A percentile compares a stretch with the other conserved stretches of the same genome.
Evolutionary conservation across 2,329 filamentous ascomycete genomes (phyloP).

Genomic region (Arthrobotrys musiformis): DNA sequence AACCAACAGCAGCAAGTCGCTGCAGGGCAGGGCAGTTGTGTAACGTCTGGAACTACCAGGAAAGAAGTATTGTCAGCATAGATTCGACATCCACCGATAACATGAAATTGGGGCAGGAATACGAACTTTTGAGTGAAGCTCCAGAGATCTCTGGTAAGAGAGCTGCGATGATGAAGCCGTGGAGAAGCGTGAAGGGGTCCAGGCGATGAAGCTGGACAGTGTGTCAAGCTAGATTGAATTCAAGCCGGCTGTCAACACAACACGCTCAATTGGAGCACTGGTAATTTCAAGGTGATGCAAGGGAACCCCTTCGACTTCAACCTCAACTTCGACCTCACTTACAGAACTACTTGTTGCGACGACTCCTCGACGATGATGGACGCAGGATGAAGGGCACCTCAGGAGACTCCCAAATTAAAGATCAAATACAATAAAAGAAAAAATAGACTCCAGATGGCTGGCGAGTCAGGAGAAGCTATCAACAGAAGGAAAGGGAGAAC

Average conservation of each 20-base stretch:
- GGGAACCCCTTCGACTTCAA: neutral
- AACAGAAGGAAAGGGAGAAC: neutral
- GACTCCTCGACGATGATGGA: neutral
- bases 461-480: constrained; percentile 28
- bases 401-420: neutral
- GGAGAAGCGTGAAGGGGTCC: constrained; percentile 5
- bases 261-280: constrained; percentile 9
- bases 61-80: neutral
- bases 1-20: constrained; percentile 8
- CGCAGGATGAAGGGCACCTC: neutral
- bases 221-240: neutral
- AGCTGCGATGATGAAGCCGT: neutral
- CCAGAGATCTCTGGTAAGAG: neutral
- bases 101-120: neutral
- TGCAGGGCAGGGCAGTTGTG: constrained; percentile 15
- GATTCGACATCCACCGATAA: neutral
- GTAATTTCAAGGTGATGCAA: neutral
- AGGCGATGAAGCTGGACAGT: constrained; percentile 17
- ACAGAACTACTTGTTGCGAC: no score
- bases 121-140: constrained; percentile 11
- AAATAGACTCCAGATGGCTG: neutral
- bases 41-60: constrained; percentile 1
- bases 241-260: constrained; percentile 19
- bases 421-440: neutral
- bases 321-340: neutral